Evolutionary conservation across 306 rosid species (phyloP).

Genomic region (Spatholobus suberectus): DNA sequence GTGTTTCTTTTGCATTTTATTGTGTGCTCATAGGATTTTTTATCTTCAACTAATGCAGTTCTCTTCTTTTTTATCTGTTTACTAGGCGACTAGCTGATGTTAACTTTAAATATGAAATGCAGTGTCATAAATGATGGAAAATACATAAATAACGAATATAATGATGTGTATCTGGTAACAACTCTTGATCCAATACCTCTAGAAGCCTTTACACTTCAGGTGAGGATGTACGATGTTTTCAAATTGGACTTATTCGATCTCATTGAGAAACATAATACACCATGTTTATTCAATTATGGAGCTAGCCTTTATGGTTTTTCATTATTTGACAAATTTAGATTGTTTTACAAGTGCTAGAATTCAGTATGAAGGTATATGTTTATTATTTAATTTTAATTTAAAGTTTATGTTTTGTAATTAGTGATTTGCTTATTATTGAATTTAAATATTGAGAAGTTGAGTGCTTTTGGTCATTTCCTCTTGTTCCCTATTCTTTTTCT

Average conservation of each 20-base stretch:
- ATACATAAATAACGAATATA: slow-evolving; percentile 77
- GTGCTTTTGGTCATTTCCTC: not conserved
- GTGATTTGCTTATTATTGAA: not conserved
- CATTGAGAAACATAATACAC: slow-evolving; percentile 1
- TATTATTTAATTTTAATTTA: not conserved
- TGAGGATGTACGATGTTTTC: slow-evolving; percentile 45
- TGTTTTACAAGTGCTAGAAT: slow-evolving; percentile 18
- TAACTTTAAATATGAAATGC: slow-evolving; percentile 49
- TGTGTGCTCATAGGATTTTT: not conserved
- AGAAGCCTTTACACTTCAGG: slow-evolving; percentile 94
- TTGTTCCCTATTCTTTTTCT: not conserved
- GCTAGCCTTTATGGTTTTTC: slow-evolving; percentile 2
- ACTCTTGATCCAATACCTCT: slow-evolving; percentile 82
- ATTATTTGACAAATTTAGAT: slow-evolving; percentile 3
- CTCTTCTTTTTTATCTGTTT: slow-evolving; percentile 16
- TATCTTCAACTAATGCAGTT: slow-evolving; percentile 5
- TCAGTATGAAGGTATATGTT: not conserved
- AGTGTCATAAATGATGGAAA: slow-evolving; percentile 75
- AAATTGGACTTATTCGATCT: slow-evolving; percentile 25
- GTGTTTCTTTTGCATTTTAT: not conserved
- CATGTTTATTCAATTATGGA: slow-evolving; percentile 28
- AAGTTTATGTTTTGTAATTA: not conserved
- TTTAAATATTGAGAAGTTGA: slow-evolving; percentile 5
- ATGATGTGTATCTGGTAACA: slow-evolving; percentile 86
- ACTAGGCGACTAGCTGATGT: slow-evolving; percentile 34